phyloP scores from a whole-genome alignment of 352 stramenopile species.

The Aphanomyces cochlioides region DNA sequence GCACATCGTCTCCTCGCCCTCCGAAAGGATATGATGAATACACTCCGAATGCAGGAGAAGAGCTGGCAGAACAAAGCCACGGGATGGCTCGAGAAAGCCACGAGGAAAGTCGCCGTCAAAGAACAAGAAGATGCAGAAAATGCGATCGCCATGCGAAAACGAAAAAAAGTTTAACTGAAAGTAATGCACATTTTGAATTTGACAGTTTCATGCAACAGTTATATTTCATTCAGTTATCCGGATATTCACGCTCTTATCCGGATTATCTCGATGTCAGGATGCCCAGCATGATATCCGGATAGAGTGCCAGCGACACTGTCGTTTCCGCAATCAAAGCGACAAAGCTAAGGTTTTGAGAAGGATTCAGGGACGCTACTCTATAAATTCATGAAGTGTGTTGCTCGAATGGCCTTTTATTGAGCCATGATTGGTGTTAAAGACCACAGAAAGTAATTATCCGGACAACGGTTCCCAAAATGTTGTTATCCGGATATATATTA shows the following conservation, averaged over 20 bases:
- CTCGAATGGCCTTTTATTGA: too few relatives aligned
- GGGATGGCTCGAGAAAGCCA: conserved; percentile 84
- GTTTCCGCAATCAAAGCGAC: not conserved
- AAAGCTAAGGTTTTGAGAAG: too few relatives aligned
- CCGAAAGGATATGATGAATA: conserved; percentile 71
- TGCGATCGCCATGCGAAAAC: conserved; percentile 65
- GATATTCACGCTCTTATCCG: not conserved
- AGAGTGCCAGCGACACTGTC: not conserved
- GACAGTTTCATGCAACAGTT: too few relatives aligned
- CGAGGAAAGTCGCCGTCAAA: conserved; percentile 87
- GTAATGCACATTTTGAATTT: not conserved
- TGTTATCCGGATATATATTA: too few relatives aligned
- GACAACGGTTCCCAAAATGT: too few relatives aligned
- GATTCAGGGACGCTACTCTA: too few relatives aligned
- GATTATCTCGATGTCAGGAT: not conserved
- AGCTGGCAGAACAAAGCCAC: conserved; percentile 74
- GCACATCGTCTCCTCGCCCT: conserved; percentile 72
- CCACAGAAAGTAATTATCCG: too few relatives aligned
- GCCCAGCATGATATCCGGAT: not conserved
- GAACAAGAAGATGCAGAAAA: conserved; percentile 84
- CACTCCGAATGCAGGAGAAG: conserved; percentile 64
- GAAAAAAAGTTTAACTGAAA: conserved; percentile 25
- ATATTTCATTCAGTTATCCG: not conserved
- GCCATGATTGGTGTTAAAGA: too few relatives aligned
- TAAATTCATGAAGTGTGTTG: too few relatives aligned